Evolutionary conservation across 78 protist genomes (phyloP).

Genomic region (Dictyostelium discoideum): DNA sequence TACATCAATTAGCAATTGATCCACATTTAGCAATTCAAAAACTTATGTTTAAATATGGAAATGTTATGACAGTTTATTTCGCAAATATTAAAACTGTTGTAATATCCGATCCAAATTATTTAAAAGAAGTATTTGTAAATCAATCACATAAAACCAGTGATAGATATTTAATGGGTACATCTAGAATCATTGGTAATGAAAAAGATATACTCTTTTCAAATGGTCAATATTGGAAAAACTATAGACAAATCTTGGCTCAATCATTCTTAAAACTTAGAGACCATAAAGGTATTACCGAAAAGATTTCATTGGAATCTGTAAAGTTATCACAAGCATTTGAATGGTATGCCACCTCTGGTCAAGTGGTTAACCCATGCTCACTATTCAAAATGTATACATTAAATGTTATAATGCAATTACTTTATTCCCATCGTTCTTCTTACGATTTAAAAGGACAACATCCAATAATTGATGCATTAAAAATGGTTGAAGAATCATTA

Average conservation of each 20-base stretch:
- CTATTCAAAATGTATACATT: slow-evolving; percentile 40
- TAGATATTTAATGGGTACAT: slow-evolving; percentile 22
- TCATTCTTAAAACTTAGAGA: slow-evolving; percentile 16
- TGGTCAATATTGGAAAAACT: slow-evolving; percentile 74
- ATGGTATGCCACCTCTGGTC: background rate
- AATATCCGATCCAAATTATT: slow-evolving; percentile 31
- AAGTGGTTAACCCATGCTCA: slow-evolving; percentile 24
- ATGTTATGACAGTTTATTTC: slow-evolving; percentile 27
- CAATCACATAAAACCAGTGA: slow-evolving; percentile 44
- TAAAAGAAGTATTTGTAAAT: slow-evolving; percentile 43
- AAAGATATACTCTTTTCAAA: slow-evolving; percentile 47
- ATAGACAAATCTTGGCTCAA: background rate
- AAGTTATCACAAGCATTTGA: slow-evolving; percentile 6
- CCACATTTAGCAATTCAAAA: slow-evolving; percentile 51
- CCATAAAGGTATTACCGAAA: slow-evolving; percentile 8
- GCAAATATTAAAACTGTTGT: slow-evolving; percentile 37
- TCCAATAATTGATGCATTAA: slow-evolving; percentile 9
- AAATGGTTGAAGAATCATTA: slow-evolving; percentile 42
- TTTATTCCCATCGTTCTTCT: slow-evolving; percentile 2
- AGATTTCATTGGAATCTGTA: background rate
- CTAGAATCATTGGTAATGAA: slow-evolving; percentile 47
- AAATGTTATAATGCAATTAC: slow-evolving; percentile 32
- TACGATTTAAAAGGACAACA: background rate
- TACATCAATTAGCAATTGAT: background rate
- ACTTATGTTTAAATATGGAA: slow-evolving; percentile 39